These are phyloP conservation scores for Diplodia intermedia DNA, from an alignment of 2,329 filamentous ascomycete genomes.

Conservation along the genomic window DNA sequence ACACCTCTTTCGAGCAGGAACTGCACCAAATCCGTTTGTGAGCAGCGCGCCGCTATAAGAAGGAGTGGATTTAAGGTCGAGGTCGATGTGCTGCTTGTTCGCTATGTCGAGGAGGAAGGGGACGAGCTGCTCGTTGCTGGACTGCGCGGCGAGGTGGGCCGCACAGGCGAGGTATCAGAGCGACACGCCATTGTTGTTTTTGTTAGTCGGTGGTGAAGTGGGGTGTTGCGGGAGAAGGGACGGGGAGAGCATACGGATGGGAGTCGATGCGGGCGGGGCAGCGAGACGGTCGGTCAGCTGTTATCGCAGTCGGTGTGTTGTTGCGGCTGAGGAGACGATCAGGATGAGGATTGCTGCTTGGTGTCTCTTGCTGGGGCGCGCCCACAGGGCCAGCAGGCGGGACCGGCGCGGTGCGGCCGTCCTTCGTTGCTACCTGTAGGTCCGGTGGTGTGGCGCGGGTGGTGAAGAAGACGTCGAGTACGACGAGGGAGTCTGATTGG, in stretches of 20 bases:
- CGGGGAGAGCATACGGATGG: slow-evolving; percentile 2
- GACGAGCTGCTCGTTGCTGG: too few species aligned
- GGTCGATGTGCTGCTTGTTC: too few species aligned
- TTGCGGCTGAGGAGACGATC: slow-evolving; percentile 28
- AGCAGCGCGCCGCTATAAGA: too few species aligned
- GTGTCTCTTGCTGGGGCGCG: slow-evolving; percentile 27
- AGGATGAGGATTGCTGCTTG: slow-evolving; percentile 30
- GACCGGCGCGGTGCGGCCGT: slow-evolving; percentile 6
- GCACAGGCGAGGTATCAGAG: slow-evolving; percentile 41
- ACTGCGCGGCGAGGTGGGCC: slow-evolving; percentile 15
- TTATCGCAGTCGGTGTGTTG: slow-evolving; percentile 27
- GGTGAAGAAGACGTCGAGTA: too few species aligned
- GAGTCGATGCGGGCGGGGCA: slow-evolving; percentile 7
- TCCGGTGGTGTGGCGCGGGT: too few species aligned
- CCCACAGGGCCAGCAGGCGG: slow-evolving; percentile 29
- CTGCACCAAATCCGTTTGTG: too few species aligned
- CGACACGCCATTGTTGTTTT: slow-evolving; percentile 48
- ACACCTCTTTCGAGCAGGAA: too few species aligned
- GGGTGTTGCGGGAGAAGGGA: slow-evolving; percentile 3
- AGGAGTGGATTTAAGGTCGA: too few species aligned
- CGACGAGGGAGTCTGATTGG: too few species aligned
- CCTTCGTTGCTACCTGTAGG: too few species aligned
- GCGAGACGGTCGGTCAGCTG: slow-evolving; percentile 1
- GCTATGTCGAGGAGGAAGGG: too few species aligned
- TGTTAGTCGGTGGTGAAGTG: not conserved